Evolutionary conservation across 148 eudicot species (phyloP).

Genomic region (Rhododendron simsii): DNA sequence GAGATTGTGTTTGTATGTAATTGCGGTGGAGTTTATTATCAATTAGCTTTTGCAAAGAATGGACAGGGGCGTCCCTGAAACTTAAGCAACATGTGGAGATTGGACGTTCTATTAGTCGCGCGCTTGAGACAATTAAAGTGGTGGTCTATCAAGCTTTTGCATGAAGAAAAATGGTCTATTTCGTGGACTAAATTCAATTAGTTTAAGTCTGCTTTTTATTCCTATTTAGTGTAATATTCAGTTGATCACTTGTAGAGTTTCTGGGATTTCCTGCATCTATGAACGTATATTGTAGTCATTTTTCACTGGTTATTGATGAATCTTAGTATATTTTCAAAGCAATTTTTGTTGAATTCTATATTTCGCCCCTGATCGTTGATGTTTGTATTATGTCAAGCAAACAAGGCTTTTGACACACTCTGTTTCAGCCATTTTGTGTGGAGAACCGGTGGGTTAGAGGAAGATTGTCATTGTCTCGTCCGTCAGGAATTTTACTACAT

Average conservation of each 20-base stretch:
- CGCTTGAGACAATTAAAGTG: neutral
- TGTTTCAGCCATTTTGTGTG: neutral
- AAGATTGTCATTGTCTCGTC: neutral
- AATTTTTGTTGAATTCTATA: neutral
- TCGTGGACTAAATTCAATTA: neutral
- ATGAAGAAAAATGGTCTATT: neutral
- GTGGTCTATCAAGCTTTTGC: neutral
- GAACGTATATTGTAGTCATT: neutral
- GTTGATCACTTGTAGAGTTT: neutral
- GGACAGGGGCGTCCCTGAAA: neutral
- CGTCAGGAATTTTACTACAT: neutral
- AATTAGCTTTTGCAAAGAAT: neutral
- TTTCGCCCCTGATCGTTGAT: neutral
- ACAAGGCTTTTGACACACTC: neutral
- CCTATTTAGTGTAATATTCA: neutral
- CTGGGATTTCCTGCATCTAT: neutral
- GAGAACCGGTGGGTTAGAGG: neutral
- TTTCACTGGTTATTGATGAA: neutral
- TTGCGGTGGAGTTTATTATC: neutral
- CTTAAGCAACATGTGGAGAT: neutral
- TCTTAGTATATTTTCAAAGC: neutral
- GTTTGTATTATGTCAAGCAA: neutral
- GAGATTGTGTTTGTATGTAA: neutral
- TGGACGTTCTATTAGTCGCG: neutral
- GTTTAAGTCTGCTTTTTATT: neutral